These are phyloP conservation scores for Patellifolia procumbens DNA, from an alignment of 179 eudicot species.

Conservation along the genomic window DNA sequence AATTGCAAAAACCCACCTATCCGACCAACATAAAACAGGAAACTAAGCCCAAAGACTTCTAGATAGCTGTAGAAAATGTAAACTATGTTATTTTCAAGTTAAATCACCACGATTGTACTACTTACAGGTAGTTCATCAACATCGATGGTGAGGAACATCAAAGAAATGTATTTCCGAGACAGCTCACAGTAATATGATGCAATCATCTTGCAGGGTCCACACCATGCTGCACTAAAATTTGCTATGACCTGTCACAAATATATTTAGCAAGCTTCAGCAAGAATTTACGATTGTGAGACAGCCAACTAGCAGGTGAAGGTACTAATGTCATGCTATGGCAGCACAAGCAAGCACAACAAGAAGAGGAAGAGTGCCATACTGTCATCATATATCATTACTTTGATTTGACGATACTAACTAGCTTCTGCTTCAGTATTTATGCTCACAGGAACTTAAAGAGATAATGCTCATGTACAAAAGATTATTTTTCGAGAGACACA, in stretches of 20 bases:
- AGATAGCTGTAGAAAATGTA: background rate
- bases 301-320: background rate
- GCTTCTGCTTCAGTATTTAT: background rate
- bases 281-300: background rate
- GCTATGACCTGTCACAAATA: conserved; percentile 68
- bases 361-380: background rate
- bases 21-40: background rate
- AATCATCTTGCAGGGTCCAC: conserved; percentile 92
- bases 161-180: conserved; percentile 69
- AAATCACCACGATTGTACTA: conserved; percentile 15
- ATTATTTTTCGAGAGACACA: background rate
- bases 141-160: conserved; percentile 80
- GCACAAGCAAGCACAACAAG: conserved; percentile 7
- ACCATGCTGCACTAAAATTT: conserved; percentile 96
- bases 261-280: conserved; percentile 10
- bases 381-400: no score
- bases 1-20: background rate
- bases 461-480: background rate
- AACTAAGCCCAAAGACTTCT: background rate
- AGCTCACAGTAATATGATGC: conserved; percentile 77
- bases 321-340: background rate
- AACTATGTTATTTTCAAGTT: background rate
- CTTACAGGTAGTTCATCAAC: conserved; percentile 94
- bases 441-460: no score
- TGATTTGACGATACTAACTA: background rate